Evolutionary conservation across 2,329 filamentous ascomycete genomes (phyloP), one percentile per base, ranked within the genome.

Genomic region (Fusarium sp.): DNA sequence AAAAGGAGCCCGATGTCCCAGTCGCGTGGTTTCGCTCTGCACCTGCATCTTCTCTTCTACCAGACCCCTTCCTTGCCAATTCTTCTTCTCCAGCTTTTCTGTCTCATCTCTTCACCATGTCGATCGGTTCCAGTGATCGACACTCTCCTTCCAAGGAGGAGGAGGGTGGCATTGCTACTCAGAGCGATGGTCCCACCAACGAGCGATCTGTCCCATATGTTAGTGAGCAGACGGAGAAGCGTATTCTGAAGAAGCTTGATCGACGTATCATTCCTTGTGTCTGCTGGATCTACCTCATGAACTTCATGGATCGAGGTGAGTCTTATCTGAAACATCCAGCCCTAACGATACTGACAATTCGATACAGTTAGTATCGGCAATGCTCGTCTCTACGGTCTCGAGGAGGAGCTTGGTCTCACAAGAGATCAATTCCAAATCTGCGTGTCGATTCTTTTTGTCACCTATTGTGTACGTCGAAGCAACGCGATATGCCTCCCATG

Each of bases 341-440:
- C 1, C 3, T 3, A 1, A 6, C 5, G 1, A 15, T 1, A 8
- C 12, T 63, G 26, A 52, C 35, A 48, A 17, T 51, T 15, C 26
- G 7, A 14, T 8, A 86, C 68, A 91, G 90, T 92, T 41, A 93
- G 93, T 77, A 93, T 93, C 49, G 90, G 90, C 44, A 92, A 92
- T 81, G 90, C 90, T 24, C 84, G 87, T 14, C 83, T 92, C 3
- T 78, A 77, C 15, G 59, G 59, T 10, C 51, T 77, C 39, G 89
- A 92, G 78, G 81, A 87, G 28, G 90, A 92, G 63, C 83, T 93
- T 6, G 82, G 84, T 17, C 81, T 93, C 72, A 78, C 79, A 35
- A 84, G 85, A 7, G 86, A 87, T 28, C 87, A 91, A 73, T 92
- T 89, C 75, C 89, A 92, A 77, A 59, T 87, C 18, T 83, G 85